Conservation (phyloP, 2,329 filamentous ascomycete genomes). For the Calonectria montana region DNA sequence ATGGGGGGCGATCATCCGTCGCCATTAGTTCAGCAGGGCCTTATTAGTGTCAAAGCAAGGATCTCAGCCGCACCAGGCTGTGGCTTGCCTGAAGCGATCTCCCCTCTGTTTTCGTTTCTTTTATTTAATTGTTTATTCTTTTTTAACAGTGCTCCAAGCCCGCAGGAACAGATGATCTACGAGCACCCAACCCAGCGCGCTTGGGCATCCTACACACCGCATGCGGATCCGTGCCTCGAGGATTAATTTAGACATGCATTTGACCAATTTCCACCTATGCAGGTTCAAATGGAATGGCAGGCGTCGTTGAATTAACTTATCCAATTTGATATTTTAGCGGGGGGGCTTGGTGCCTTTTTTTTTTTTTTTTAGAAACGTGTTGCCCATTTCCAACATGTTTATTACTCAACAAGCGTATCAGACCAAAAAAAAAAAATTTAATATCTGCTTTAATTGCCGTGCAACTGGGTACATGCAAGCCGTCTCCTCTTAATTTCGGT, state of each 20-base stretch:
- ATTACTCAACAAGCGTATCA: neutral
- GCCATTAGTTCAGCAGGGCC: neutral
- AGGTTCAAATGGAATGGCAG: neutral
- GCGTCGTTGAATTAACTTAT: neutral
- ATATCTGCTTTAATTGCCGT: neutral
- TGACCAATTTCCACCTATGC: neutral
- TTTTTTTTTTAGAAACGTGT: neutral
- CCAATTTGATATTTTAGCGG: neutral
- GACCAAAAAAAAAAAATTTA: neutral
- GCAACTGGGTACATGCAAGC: no score
- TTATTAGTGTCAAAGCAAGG: neutral
- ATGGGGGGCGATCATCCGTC: neutral
- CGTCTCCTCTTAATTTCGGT: neutral
- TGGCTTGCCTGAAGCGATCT: neutral
- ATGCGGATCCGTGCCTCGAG: neutral
- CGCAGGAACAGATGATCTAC: neutral
- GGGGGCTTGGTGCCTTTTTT: no score
- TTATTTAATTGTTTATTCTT: neutral
- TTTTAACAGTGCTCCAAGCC: neutral
- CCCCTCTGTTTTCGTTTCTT: neutral
- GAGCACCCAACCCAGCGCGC: neutral
- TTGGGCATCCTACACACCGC: neutral
- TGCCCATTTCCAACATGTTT: neutral
- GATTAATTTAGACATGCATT: neutral
- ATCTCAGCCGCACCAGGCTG: neutral